Conservation (phyloP, 2,329 filamentous ascomycete genomes). For the Sclerotinia minor region DNA sequence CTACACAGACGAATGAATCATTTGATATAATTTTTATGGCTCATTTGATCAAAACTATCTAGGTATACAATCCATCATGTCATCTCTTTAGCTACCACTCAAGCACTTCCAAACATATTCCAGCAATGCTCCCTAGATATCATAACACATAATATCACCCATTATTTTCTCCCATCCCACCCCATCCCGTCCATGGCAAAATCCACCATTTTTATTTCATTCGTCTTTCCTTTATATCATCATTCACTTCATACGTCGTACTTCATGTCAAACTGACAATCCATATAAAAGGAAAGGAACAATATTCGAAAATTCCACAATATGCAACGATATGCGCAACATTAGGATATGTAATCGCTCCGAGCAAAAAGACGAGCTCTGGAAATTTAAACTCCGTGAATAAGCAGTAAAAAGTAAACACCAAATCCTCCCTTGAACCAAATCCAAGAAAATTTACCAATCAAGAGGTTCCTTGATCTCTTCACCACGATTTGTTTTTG, state of each 20-base stretch:
- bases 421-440: slow-evolving; percentile 1
- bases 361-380: slow-evolving; percentile 1
- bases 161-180: neutral
- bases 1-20: too few species aligned
- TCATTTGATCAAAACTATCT: neutral
- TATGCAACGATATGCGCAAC: slow-evolving; percentile 8
- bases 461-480: slow-evolving; percentile 81
- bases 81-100: neutral
- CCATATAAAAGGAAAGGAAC: neutral
- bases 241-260: neutral
- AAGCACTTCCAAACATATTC: neutral
- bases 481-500: slow-evolving; percentile 83
- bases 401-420: neutral
- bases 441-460: slow-evolving; percentile 56
- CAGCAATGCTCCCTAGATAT: neutral
- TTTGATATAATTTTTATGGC: neutral
- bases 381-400: slow-evolving; percentile 5
- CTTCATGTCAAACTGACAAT: neutral
- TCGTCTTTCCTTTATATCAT: neutral
- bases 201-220: neutral
- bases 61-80: neutral
- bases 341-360: slow-evolving; percentile 6
- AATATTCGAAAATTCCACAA: neutral
- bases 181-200: neutral
- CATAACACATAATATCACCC: neutral